Evolutionary conservation across 306 rosid species (phyloP).

Genomic region (Pueraria montana): DNA sequence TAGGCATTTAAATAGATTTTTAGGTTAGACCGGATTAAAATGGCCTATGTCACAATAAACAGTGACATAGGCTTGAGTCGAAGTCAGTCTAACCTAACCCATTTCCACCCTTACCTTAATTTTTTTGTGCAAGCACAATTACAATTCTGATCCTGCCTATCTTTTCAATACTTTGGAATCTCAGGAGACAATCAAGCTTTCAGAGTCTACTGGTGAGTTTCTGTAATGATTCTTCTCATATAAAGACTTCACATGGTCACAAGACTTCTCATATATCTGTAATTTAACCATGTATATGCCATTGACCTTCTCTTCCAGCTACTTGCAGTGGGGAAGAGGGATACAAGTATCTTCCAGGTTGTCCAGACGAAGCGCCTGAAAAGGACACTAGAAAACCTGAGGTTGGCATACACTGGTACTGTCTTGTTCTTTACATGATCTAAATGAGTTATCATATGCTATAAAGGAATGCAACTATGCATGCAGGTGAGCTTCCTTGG

Average conservation of each 20-base stretch:
- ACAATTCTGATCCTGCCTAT: neutral
- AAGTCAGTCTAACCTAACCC: neutral
- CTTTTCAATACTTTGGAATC: neutral
- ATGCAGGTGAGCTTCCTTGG: conserved; percentile 61
- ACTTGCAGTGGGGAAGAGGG: conserved; percentile 58
- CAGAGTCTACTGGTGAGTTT: conserved; percentile 69
- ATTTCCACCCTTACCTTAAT: neutral
- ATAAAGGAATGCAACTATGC: conserved; percentile 19
- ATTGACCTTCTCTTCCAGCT: conserved; percentile 44
- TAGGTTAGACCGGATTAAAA: neutral
- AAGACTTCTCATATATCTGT: neutral
- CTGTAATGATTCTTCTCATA: conserved; percentile 15
- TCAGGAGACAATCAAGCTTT: conserved; percentile 63
- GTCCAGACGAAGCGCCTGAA: conserved; percentile 42
- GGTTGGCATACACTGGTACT: conserved; percentile 48
- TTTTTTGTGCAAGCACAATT: neutral
- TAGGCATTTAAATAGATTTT: neutral
- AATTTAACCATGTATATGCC: neutral
- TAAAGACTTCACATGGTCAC: conserved; percentile 12
- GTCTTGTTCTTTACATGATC: neutral
- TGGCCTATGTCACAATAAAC: neutral
- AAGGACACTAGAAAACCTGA: conserved; percentile 48
- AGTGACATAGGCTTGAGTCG: neutral
- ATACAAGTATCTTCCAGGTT: conserved; percentile 71
- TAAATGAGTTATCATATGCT: neutral